Conservation (phyloP, 169 alveolate species). For the Cryptosporidium baileyi region DNA sequence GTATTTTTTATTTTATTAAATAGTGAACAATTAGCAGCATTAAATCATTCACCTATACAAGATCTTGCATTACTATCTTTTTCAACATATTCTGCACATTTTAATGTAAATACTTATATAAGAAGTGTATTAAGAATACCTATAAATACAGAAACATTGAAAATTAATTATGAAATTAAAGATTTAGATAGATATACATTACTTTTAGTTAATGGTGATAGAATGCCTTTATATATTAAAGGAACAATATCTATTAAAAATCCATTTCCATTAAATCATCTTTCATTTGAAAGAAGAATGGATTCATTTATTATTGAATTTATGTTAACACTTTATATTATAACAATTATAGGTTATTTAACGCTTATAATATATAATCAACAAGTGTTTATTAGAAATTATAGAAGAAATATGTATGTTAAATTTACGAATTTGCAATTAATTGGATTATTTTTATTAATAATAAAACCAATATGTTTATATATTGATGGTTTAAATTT, state of each 20-base stretch:
- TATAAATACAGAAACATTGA: not conserved
- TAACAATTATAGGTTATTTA: constrained; percentile 7
- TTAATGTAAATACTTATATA: constrained; percentile 22
- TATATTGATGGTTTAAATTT: constrained; percentile 14
- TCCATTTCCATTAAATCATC: constrained; percentile 56
- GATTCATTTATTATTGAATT: constrained; percentile 6
- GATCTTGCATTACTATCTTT: constrained; percentile 43
- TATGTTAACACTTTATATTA: constrained; percentile 27
- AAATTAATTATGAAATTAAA: constrained; percentile 2
- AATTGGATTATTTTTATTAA: not conserved
- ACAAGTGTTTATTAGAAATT: too few species aligned
- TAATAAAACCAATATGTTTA: constrained; percentile 19
- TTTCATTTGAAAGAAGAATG: constrained; percentile 58
- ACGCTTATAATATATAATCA: not conserved
- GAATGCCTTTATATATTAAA: constrained; percentile 24
- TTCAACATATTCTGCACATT: constrained; percentile 15
- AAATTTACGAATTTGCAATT: constrained; percentile 3
- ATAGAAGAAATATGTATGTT: not conserved
- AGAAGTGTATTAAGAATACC: constrained; percentile 57
- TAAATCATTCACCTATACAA: constrained; percentile 54
- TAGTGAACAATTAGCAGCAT: constrained; percentile 46
- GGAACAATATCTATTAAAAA: constrained; percentile 13
- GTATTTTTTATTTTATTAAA: constrained; percentile 15
- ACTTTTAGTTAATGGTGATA: constrained; percentile 61
- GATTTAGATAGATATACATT: constrained; percentile 48